Evolutionary conservation across 2,329 filamentous ascomycete species (phyloP).

Genomic region (Colletotrichum paranaense): DNA sequence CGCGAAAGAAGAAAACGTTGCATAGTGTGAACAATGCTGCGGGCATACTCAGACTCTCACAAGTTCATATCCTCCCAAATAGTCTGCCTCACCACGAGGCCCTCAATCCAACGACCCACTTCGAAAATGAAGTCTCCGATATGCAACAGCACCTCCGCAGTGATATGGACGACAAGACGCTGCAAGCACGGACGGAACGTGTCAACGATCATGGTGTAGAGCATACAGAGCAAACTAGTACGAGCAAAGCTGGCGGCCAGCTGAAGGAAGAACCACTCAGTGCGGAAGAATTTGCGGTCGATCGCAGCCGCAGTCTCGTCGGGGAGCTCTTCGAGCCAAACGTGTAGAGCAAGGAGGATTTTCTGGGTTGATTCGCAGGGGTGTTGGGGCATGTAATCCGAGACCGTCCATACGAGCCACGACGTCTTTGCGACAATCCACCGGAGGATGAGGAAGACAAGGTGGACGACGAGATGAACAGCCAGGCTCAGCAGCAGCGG

Average conservation of each 20-base stretch:
- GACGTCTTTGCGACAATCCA: not conserved
- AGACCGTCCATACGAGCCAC: not conserved
- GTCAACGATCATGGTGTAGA: constrained; percentile 36
- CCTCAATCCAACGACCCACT: constrained; percentile 1
- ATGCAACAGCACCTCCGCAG: not conserved
- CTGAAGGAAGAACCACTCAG: not conserved
- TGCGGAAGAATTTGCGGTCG: not conserved
- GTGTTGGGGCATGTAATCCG: not conserved
- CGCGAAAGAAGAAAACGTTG: too few species aligned
- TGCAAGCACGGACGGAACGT: not conserved
- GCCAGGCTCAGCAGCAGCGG: constrained; percentile 3
- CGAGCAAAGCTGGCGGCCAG: constrained; percentile 28
- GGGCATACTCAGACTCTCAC: not conserved
- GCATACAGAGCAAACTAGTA: constrained; percentile 34
- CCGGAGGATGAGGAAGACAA: not conserved
- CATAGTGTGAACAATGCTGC: too few species aligned
- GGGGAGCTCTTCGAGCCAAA: not conserved
- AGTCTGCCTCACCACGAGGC: not conserved
- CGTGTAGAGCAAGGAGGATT: not conserved
- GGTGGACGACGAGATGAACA: not conserved
- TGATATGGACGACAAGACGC: not conserved
- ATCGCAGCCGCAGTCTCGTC: not conserved
- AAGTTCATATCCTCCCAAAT: not conserved
- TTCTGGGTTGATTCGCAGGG: not conserved
- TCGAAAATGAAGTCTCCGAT: constrained; percentile 7